Base-by-base conservation (phyloP, 176 grass and related monocot species). In the Thinopyrum elongatum region DNA sequence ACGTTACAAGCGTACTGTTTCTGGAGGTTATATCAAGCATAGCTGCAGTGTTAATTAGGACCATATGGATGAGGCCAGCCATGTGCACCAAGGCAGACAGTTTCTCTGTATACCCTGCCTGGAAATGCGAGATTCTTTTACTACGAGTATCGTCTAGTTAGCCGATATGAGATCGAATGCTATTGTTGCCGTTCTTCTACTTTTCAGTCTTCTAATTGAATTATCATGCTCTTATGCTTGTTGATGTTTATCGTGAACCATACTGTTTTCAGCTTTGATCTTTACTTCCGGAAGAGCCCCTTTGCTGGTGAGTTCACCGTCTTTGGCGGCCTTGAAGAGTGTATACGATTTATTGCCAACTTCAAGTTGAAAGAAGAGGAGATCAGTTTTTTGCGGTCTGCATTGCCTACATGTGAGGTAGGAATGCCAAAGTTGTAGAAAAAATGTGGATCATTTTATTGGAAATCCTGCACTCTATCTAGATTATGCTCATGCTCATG, bases 321-420 rank as follows among this genome's bases (percentile, higher is more conserved):
- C 41, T 98, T 98, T 38, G 96, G 90, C 77, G 96, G 96, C 76
- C 92, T 98, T 36, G 96, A 98, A 70, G 96, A 98, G 91, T 98
- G 96, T 62, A 87, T 98, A 78, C 87, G 92, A n/a, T 89, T 98
- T 26, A 90, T 98, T 67, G 93, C 96, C 36, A 98, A 98, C 91
- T 98, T 98, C 87, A 95, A 88, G 67, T 74, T 98, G 21, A 91
- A 86, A 17, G 86, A 92, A 57, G 90, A 89, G 11, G 96, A 98
- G 41, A 95, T 98, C 81, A 90, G 46, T 84, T 98, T 95, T 74
- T 62, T 98, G 78, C 85, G 53, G 6, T 82, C 93, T 23, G 79
- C 77, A 17, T 85, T 98, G 92, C 93, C 96, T 65, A 84, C 84
- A 57, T 94, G 93, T 59, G 93, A 98, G 93, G 96, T 98, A 74